Evolutionary conservation across 2,329 filamentous ascomycete species (phyloP), one percentile per base, ranked within the genome.

Genomic region (Colletotrichum sp.): DNA sequence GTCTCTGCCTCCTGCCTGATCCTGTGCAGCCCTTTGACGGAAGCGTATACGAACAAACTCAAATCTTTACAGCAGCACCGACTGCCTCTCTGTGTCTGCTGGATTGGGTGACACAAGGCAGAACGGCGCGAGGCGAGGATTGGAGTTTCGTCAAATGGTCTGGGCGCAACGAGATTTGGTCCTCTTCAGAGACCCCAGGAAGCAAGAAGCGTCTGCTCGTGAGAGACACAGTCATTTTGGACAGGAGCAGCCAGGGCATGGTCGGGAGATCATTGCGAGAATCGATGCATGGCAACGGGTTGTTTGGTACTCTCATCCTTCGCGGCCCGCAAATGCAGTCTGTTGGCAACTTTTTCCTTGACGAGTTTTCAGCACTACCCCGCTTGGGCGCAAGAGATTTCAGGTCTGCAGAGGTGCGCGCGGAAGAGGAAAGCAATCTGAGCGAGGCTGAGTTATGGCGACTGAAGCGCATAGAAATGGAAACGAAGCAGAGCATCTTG

Each of bases 91-190:
- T 99, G 16, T 98, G 96, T 82, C 89, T 98, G 3, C 87, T 98
- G 62, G 97, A 99, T 84, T 99, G 97, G 97, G 96, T 99, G 8
- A 98, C 93, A 3, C 95, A 96, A 81, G 97, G 97, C 9, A 92
- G 97, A 21, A 92, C 90, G 6, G 96, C 97, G 6, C 91, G 95
- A 63, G 96, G 96, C 28, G 97, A 99, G 85, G 90, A 95, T 78
- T 99, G 97, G 97, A 93, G 93, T 79, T 93, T 98, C 77, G 87
- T 90, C 72, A 90, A 90, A 77, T 99, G 97, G 92, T 91, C 89
- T 75, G 96, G 95, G 12, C 90, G 94, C 78, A 99, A 98, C 82
- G 97, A 99, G 85, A 90, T 99, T n/a, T 96, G 94, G 92, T 82
- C 86, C 55, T 77, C 80, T 2, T 80, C 83, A 4, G 77, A 82